Evolutionary conservation across 345 rosid genomes (phyloP), one percentile per base, ranked within the genome.

Genomic region (Salix brachista): DNA sequence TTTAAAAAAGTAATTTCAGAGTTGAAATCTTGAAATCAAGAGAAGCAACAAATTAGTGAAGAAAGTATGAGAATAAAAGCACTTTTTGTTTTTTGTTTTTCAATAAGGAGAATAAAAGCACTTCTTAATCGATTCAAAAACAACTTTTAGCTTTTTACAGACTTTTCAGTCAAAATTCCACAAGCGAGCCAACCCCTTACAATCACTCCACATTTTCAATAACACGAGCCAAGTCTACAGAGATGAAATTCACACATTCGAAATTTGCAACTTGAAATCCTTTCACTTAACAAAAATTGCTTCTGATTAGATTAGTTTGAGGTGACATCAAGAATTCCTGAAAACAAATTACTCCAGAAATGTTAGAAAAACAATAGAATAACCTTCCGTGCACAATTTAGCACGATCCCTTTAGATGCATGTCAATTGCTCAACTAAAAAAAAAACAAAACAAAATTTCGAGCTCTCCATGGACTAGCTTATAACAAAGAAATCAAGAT

Each of bases 291-390:
- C 30, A 69, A 48, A 69, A 48, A 41, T 8, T 17, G 34, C 13
- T 46, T 14, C 19, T 46, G 23, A 67, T 39, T 67, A 39, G 42
- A 67, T 12, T 37, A 67, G 48, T 18, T 5, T 44, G 41, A 11
- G 13, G 41, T 10, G 39, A 41, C 12, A 34, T 10, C 13, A 66
- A 34, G 2, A 34, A 32, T 17, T 36, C 21, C 42, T 37, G 44
- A 4, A 60, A 30, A 60, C 4, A 41, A 58, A n/a, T 9, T 1
- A 19, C 36, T 21, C n/a, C 50, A 74, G 3, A 42, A 73, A 25
- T 48, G 42, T 56, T 44, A 2, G 37, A 28, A 65, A 44, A 75
- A 66, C 71, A 66, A 36, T n/a, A 34, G 34, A 75, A 75, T 54
- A 75, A 42, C 36, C 41, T 68, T 50, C 54, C 37, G 34, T 36